These are phyloP conservation scores for Lachnum nothofagi DNA, from an alignment of 2,329 filamentous ascomycete genomes.

Conservation along the genomic window DNA sequence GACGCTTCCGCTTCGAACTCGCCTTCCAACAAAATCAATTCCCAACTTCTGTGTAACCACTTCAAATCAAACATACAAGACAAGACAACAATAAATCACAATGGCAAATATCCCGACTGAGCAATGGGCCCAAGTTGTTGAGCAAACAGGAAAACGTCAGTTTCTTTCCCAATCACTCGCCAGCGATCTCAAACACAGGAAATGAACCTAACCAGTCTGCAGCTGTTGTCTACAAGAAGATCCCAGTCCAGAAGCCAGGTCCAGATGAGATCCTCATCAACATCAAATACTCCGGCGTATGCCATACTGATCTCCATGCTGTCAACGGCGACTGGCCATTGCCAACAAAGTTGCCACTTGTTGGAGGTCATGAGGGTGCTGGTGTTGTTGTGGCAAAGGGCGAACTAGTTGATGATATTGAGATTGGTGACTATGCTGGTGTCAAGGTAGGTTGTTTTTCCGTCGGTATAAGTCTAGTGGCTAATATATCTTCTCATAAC, in stretches of 20 bases:
- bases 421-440: conserved; percentile 80
- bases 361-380: conserved; percentile 76
- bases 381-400: conserved; percentile 79
- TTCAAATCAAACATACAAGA: neutral
- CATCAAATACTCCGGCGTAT: conserved; percentile 85
- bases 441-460: conserved; percentile 50
- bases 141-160: conserved; percentile 69
- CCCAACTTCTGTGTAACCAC: neutral
- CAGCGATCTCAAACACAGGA: neutral
- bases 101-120: conserved; percentile 61
- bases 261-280: conserved; percentile 90
- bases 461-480: no score
- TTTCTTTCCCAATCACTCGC: conserved; percentile 19
- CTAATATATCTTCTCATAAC: conserved; percentile 11
- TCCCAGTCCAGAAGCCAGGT: conserved; percentile 73
- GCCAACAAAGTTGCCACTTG: conserved; percentile 72
- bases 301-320: conserved; percentile 80
- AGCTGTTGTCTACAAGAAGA: conserved; percentile 70
- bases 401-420: conserved; percentile 68
- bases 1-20: neutral
- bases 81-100: conserved; percentile 8
- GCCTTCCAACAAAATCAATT: neutral
- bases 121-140: conserved; percentile 90
- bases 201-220: conserved; percentile 9
- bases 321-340: conserved; percentile 89